phyloP scores from a whole-genome alignment of 192 early-diverging fungal genomes.

The Linderina pennispora region DNA sequence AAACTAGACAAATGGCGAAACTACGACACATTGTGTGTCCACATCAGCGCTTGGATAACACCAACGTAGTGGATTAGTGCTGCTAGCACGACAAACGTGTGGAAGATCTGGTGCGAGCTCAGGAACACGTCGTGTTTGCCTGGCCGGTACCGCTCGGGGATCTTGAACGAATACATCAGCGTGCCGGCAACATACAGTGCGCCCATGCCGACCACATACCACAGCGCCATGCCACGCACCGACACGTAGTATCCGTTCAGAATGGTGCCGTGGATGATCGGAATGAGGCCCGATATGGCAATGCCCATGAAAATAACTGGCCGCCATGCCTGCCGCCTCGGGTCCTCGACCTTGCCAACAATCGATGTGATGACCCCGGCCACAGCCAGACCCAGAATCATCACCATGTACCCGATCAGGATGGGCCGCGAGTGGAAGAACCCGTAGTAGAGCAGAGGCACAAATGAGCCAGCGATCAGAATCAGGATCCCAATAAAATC shows the following conservation, averaged over 20 bases:
- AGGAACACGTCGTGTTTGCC: constrained; percentile 74
- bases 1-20: not conserved
- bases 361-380: constrained; percentile 59
- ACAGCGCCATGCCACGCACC: constrained; percentile 53
- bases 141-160: constrained; percentile 80
- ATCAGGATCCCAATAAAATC: constrained; percentile 90
- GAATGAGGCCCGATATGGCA: constrained; percentile 71
- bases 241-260: constrained; percentile 58
- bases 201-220: constrained; percentile 65
- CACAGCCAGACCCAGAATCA: constrained; percentile 58
- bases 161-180: constrained; percentile 70
- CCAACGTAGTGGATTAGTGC: constrained; percentile 68
- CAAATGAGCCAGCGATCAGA: constrained; percentile 61
- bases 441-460: constrained; percentile 41
- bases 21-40: constrained; percentile 10
- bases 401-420: constrained; percentile 53
- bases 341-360: constrained; percentile 58
- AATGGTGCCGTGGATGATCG: constrained; percentile 62
- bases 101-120: constrained; percentile 91
- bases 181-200: constrained; percentile 74
- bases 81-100: constrained; percentile 74
- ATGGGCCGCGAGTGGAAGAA: constrained; percentile 52
- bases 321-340: constrained; percentile 66
- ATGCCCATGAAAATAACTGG: constrained; percentile 74
- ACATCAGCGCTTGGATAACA: constrained; percentile 50